Conservation (phyloP, 169 alveolate species). For the Plasmodium yoelii region DNA sequence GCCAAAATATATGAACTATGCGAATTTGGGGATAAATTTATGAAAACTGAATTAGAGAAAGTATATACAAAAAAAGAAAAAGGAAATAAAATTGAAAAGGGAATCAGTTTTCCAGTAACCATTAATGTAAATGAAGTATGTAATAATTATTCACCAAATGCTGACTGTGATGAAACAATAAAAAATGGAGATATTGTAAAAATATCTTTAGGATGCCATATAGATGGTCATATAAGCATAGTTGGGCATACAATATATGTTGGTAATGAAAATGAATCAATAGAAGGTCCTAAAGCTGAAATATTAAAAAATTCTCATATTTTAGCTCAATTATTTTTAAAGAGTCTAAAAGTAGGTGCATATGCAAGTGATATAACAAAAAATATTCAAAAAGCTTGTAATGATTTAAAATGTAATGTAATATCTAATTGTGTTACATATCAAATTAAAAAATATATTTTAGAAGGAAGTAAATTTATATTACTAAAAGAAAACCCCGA, state of each 20-base stretch:
- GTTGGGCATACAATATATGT: slow-evolving; percentile 90
- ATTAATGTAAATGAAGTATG: slow-evolving; percentile 95
- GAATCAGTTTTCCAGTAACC: slow-evolving; percentile 98
- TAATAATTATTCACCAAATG: slow-evolving; percentile 94
- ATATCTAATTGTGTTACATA: slow-evolving; percentile 94
- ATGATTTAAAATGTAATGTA: slow-evolving; percentile 91
- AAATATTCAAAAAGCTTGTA: slow-evolving; percentile 90
- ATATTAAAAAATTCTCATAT: slow-evolving; percentile 92
- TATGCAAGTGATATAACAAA: slow-evolving; percentile 94
- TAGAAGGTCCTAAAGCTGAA: slow-evolving; percentile 80
- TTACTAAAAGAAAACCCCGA: slow-evolving; percentile 91
- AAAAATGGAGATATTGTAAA: slow-evolving; percentile 94
- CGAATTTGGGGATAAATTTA: slow-evolving; percentile 53
- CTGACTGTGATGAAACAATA: slow-evolving; percentile 83
- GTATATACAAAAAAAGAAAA: slow-evolving; percentile 77
- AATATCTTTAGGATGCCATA: slow-evolving; percentile 92
- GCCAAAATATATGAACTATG: slow-evolving; percentile 52
- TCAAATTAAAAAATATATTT: slow-evolving; percentile 94
- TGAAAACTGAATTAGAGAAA: slow-evolving; percentile 66
- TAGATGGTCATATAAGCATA: slow-evolving; percentile 94
- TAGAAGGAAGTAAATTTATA: slow-evolving; percentile 93
- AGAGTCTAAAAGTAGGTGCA: slow-evolving; percentile 91
- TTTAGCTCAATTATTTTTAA: slow-evolving; percentile 94
- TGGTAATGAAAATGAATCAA: slow-evolving; percentile 71
- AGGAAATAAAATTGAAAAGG: slow-evolving; percentile 93